These are phyloP conservation scores for Lyophyllum semitale DNA, from an alignment of 768 basidiomycete species.

Conservation along the genomic window DNA sequence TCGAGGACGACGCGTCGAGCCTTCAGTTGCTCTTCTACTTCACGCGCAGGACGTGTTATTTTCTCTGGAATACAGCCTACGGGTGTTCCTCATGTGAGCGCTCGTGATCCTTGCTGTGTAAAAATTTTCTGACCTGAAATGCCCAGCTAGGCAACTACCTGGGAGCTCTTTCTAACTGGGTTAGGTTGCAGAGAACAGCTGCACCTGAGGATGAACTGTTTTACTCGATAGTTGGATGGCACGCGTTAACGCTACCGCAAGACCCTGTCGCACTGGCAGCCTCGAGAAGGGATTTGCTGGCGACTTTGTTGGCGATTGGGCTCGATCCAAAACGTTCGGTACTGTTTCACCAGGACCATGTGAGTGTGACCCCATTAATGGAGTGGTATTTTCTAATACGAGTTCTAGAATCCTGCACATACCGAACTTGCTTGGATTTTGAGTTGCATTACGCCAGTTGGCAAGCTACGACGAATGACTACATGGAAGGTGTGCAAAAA, in stretches of 20 bases:
- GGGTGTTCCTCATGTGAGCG: constrained; percentile 81
- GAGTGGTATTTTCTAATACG: neutral
- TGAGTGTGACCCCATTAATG: constrained; percentile 34
- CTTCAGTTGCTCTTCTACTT: constrained; percentile 10
- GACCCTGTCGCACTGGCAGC: constrained; percentile 61
- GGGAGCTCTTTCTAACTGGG: constrained; percentile 90
- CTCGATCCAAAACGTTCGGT: constrained; percentile 75
- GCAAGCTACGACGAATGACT: constrained; percentile 87
- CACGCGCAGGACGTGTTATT: constrained; percentile 41
- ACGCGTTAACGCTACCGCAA: constrained; percentile 92
- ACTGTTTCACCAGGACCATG: constrained; percentile 90
- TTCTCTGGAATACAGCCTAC: constrained; percentile 96
- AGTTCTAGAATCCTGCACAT: constrained; percentile 73
- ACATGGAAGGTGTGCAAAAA: constrained; percentile 81
- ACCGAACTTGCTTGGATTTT: constrained; percentile 90
- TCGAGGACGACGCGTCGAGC: constrained; percentile 20
- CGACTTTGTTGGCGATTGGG: constrained; percentile 82
- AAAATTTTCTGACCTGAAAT: constrained; percentile 9
- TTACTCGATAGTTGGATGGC: constrained; percentile 92
- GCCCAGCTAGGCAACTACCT: constrained; percentile 91
- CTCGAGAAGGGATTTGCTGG: constrained; percentile 77
- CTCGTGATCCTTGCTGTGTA: neutral
- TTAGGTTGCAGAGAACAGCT: constrained; percentile 68
- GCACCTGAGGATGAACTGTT: constrained; percentile 62
- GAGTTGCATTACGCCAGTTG: constrained; percentile 81